Evolutionary conservation across 2,329 filamentous ascomycete genomes (phyloP).

Genomic region (Calonectria fujianensis): DNA sequence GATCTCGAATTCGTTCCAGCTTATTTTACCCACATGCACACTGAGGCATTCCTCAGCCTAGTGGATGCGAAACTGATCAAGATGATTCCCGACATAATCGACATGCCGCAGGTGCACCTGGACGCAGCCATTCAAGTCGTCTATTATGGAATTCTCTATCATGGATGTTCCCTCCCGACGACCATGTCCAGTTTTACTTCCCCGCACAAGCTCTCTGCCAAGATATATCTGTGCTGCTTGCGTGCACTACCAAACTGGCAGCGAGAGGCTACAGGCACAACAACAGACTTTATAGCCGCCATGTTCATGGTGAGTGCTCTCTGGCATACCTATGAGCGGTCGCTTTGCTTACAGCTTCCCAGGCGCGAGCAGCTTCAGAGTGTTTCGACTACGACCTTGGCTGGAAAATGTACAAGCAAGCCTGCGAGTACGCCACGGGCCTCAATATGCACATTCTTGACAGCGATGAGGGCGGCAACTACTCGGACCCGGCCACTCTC

Average conservation of each 20-base stretch:
- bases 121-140: constrained; percentile 57
- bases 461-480: constrained; percentile 18
- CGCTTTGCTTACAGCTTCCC: neutral
- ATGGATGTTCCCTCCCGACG: constrained; percentile 26
- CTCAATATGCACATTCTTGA: constrained; percentile 39
- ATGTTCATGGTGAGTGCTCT: constrained; percentile 4
- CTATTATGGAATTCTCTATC: constrained; percentile 51
- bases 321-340: too few relatives aligned
- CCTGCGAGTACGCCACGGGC: constrained; percentile 31
- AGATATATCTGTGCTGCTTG: constrained; percentile 32
- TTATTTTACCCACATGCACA: constrained; percentile 31
- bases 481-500: neutral
- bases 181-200: neutral
- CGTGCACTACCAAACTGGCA: constrained; percentile 33
- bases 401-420: constrained; percentile 33
- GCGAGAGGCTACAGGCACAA: constrained; percentile 28
- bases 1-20: neutral
- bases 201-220: neutral
- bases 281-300: constrained; percentile 31
- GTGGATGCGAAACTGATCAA: constrained; percentile 28
- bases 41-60: constrained; percentile 32
- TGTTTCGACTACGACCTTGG: constrained; percentile 34
- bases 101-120: constrained; percentile 55
- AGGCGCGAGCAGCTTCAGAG: constrained; percentile 30
- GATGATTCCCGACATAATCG: constrained; percentile 46